Percentiles rank a stretch among this genome's conserved stretches.
These are phyloP conservation scores for Xanthoconium purpureum DNA, from an alignment of 768 basidiomycete species.

Conservation along the genomic window DNA sequence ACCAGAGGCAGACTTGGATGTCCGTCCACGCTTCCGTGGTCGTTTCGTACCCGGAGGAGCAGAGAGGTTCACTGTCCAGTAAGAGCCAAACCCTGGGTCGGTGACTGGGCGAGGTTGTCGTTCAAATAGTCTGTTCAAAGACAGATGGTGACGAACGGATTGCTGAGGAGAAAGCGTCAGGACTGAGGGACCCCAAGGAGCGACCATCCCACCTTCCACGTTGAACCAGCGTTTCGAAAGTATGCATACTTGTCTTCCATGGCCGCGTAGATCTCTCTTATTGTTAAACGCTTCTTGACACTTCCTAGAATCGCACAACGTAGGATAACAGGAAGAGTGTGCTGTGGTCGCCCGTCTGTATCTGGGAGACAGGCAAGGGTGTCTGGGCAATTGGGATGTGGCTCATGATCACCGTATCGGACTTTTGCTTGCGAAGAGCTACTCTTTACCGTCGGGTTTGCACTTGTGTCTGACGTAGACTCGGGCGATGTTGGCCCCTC, in stretches of 20 bases:
- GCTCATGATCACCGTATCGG: conserved; percentile 45
- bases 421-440: conserved; percentile 22
- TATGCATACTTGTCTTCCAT: conserved; percentile 86
- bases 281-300: conserved; percentile 70
- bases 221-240: conserved; percentile 75
- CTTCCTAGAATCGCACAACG: conserved; percentile 83
- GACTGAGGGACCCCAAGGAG: background rate
- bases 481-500: conserved; percentile 33
- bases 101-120: conserved; percentile 78
- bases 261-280: conserved; percentile 80
- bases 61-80: conserved; percentile 84
- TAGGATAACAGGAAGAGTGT: conserved; percentile 81
- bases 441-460: conserved; percentile 25
- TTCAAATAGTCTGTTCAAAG: conserved; percentile 78
- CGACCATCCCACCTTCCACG: conserved; percentile 67
- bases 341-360: conserved; percentile 75
- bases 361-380: conserved; percentile 75
- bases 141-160: conserved; percentile 85
- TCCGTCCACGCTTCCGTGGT: conserved; percentile 73
- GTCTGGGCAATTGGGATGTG: conserved; percentile 78
- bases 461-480: conserved; percentile 33
- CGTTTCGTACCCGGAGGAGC: conserved; percentile 87
- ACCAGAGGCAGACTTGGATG: conserved; percentile 43
- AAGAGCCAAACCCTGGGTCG: conserved; percentile 84
- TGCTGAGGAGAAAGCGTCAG: conserved; percentile 46